Percentiles rank a stretch among this genome's conserved stretches.
Evolutionary conservation across 768 basidiomycete genomes (phyloP).

Genomic region (Cyathus striatus): DNA sequence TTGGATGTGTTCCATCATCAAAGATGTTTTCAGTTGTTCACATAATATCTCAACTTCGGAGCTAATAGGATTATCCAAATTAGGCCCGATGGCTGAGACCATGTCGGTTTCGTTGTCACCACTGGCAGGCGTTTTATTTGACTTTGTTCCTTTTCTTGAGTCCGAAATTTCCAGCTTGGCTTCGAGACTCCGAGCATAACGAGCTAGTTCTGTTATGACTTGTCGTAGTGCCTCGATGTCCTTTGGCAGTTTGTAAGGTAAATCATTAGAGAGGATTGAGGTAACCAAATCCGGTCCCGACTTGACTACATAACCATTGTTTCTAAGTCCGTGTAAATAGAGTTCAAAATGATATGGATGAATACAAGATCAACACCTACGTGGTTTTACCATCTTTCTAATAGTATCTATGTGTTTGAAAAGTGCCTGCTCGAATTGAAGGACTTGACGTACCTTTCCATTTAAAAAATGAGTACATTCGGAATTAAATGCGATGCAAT

Average conservation of each 20-base stretch:
- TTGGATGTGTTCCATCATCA: conserved; percentile 2
- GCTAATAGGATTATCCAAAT: no score
- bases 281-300: background rate
- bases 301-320: no score
- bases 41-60: background rate
- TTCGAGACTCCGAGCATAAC: conserved; percentile 6
- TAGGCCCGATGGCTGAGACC: no score
- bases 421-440: no score
- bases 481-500: conserved; percentile 37
- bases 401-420: no score
- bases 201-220: conserved; percentile 5
- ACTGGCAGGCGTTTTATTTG: no score
- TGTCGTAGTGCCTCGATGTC: background rate
- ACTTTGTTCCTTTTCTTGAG: no score
- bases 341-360: background rate
- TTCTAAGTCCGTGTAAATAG: no score
- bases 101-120: no score
- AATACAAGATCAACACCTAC: background rate
- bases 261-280: background rate
- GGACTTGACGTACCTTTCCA: conserved; percentile 35
- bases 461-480: conserved; percentile 46
- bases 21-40: background rate
- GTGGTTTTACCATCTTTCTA: background rate
- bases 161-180: background rate
- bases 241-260: background rate